Conservation (phyloP, 768 basidiomycete genomes). For the Lentinula raphanica region DNA sequence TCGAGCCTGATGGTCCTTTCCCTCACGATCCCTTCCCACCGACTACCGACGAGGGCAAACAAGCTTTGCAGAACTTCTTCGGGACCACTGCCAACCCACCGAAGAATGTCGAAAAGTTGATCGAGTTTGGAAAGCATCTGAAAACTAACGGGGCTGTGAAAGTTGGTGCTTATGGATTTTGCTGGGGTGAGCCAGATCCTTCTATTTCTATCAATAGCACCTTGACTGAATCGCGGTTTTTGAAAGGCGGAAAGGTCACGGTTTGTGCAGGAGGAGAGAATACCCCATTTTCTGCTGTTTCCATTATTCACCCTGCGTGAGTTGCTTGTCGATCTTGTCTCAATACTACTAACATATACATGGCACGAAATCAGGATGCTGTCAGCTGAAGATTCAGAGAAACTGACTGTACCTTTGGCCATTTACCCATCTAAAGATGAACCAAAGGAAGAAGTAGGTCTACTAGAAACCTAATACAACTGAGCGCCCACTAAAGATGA, state of each 20-base stretch:
- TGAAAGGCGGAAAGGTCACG: constrained; percentile 46
- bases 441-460: constrained; percentile 45
- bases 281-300: constrained; percentile 43
- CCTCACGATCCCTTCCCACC: constrained; percentile 49
- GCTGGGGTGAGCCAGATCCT: constrained; percentile 41
- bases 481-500: background rate
- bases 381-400: constrained; percentile 42
- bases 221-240: background rate
- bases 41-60: constrained; percentile 45
- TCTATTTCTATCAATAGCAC: background rate
- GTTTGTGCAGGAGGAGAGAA: constrained; percentile 32
- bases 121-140: constrained; percentile 34
- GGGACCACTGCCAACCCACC: constrained; percentile 43
- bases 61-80: constrained; percentile 54
- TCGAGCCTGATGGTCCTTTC: constrained; percentile 48
- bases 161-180: constrained; percentile 50
- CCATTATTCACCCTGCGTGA: constrained; percentile 56
- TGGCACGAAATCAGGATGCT: constrained; percentile 38
- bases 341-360: background rate
- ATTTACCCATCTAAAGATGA: constrained; percentile 59
- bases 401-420: constrained; percentile 46
- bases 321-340: constrained; percentile 12
- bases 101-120: constrained; percentile 33
- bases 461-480: background rate
- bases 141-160: constrained; percentile 38